Percentiles rank a stretch among this genome's conserved stretches.
phyloP scores from a whole-genome alignment of 1,284 basidiomycete genomes.

The Erythrobasidium hasegawianum region DNA sequence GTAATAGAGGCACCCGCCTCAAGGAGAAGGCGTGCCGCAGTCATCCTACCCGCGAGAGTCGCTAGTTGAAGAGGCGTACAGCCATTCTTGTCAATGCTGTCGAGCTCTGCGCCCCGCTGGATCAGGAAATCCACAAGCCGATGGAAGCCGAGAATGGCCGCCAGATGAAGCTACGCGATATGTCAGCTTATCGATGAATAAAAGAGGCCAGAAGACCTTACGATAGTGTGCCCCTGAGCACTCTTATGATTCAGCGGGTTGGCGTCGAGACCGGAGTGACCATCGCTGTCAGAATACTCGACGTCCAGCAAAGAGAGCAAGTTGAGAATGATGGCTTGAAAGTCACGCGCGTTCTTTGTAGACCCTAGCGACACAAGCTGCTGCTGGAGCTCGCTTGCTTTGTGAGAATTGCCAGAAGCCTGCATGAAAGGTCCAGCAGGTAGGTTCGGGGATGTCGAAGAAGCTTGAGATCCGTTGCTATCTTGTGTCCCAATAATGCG shows the following conservation, averaged over 20 bases:
- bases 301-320: slow-evolving; percentile 71
- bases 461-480: not conserved
- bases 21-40: slow-evolving; percentile 66
- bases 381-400: not conserved
- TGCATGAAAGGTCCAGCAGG: slow-evolving; percentile 3
- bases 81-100: slow-evolving; percentile 82
- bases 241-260: slow-evolving; percentile 46
- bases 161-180: slow-evolving; percentile 67
- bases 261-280: slow-evolving; percentile 49
- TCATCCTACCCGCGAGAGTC: slow-evolving; percentile 62
- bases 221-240: slow-evolving; percentile 46
- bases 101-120: slow-evolving; percentile 67
- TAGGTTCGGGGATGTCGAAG: not conserved
- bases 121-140: slow-evolving; percentile 70
- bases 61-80: slow-evolving; percentile 88
- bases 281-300: slow-evolving; percentile 48
- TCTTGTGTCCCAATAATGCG: slow-evolving; percentile 47
- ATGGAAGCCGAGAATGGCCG: slow-evolving; percentile 73
- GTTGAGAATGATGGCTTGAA: slow-evolving; percentile 72
- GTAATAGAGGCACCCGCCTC: slow-evolving; percentile 73
- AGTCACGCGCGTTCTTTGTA: slow-evolving; percentile 52
- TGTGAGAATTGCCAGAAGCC: not conserved
- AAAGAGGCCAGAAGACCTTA: too few relatives aligned
- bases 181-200: too few relatives aligned
- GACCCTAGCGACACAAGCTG: slow-evolving; percentile 23